phyloP scores from a whole-genome alignment of 2,329 filamentous ascomycete species.

The Aspergillus chevalieri region DNA sequence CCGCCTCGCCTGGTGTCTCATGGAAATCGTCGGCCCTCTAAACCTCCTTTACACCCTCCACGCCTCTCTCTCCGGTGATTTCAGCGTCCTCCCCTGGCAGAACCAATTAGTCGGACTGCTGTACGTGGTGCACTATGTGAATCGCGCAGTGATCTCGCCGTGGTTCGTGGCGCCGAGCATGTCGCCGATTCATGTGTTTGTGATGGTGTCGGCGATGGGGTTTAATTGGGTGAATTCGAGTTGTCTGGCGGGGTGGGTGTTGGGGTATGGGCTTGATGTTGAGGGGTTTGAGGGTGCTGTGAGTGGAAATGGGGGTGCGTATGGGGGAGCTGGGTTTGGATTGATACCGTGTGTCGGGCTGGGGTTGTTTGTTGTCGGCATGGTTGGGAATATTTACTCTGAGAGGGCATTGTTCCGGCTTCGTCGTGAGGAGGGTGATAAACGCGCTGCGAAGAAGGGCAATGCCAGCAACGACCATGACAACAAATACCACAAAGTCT shows the following conservation, averaged over 20 bases:
- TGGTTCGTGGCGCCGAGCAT: conserved; percentile 79
- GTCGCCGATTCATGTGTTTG: conserved; percentile 71
- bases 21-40: conserved; percentile 76
- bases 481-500: conserved; percentile 67
- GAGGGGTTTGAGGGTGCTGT: conserved; percentile 13
- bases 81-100: conserved; percentile 24
- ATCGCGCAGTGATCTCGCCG: conserved; percentile 79
- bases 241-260: conserved; percentile 73
- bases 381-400: conserved; percentile 77
- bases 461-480: conserved; percentile 26
- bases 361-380: conserved; percentile 67
- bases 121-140: conserved; percentile 76
- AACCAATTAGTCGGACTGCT: conserved; percentile 33
- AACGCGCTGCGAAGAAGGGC: conserved; percentile 49
- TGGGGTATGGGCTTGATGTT: conserved; percentile 60
- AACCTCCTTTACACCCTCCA: conserved; percentile 74
- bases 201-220: conserved; percentile 57
- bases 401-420: conserved; percentile 88
- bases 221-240: conserved; percentile 81
- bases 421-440: conserved; percentile 58
- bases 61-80: conserved; percentile 52
- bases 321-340: not conserved
- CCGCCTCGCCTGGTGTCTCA: conserved; percentile 76
- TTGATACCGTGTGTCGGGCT: conserved; percentile 56
- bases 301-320: not conserved